Base-by-base conservation (phyloP, 2,329 filamentous ascomycete genomes). In the Huntiella omanensis region DNA sequence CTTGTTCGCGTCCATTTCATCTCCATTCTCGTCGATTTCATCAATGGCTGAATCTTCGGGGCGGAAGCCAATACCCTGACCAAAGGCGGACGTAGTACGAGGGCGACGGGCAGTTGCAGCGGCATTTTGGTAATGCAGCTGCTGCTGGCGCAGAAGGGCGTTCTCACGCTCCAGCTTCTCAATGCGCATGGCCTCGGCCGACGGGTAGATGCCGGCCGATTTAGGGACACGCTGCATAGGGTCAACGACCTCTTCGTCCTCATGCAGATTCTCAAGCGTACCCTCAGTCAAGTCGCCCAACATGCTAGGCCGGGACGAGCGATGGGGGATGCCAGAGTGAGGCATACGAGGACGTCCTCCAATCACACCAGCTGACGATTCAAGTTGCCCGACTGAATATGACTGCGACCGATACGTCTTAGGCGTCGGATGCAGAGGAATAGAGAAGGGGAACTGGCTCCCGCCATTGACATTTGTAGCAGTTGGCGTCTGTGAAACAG, bases 401-500 rank as follows among this genome's bases (percentile, higher is more conserved):
- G 91, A 96, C 60, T 95, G 85, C 4, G 91, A 98, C 38, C 91
- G 79, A 55, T 93, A 91, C 1, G 84, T 86, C 61, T 96, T 96
- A 1, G 83, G 83, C 0, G 84, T 91, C 1, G 88, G 86, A 52
- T 93, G 83, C 15, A 93, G 68, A 3, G 86, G 86, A 53, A 93
- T 92, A 5, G 83, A 73, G 56, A 93, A 93, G 1, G 85, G 83
- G 46, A 93, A 82, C 52, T 88, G 76, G 53, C 69, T 61, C 51
- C 72, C 78, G 37, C 66, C 65, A 33, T 60, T 69, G 54, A 71
- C 72, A 57, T 67, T 68, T 40, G 65, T 67, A 47, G 61, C 65
- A 40, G 66, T 66, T 33, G 71, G 70, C 0, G 67, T 65, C 54
- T 74, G 70, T 11, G 64, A 57, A 34, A 66, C 17, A 28, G 12